phyloP scores from a whole-genome alignment of 371 early-diverging fungal genomes.

The Rhizomucor pusillus region DNA sequence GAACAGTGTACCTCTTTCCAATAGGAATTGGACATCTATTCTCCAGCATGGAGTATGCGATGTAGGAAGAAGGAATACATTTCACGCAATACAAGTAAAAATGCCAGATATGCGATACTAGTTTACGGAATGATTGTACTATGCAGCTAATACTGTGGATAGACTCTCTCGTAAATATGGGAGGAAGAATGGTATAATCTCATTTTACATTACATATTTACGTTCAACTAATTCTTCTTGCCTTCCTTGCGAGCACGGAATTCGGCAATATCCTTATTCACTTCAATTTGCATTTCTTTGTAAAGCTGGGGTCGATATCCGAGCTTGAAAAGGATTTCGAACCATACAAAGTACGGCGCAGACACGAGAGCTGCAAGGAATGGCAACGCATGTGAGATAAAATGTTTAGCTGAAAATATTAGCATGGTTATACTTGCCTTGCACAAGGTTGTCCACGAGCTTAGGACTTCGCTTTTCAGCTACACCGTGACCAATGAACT shows the following conservation, averaged over 20 bases:
- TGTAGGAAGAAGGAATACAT: too few relatives aligned
- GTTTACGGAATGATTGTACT: too few relatives aligned
- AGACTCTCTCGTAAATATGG: too few relatives aligned
- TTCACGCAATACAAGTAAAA: too few relatives aligned
- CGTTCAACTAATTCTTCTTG: too few relatives aligned
- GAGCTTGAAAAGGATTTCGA: slow-evolving; percentile 82
- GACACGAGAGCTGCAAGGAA: slow-evolving; percentile 71
- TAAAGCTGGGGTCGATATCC: slow-evolving; percentile 81
- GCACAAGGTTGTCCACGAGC: slow-evolving; percentile 79
- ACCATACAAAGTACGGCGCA: slow-evolving; percentile 93
- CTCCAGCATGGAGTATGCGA: too few relatives aligned
- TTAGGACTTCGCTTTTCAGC: slow-evolving; percentile 90
- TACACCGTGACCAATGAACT: slow-evolving; percentile 87
- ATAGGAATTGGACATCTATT: too few relatives aligned
- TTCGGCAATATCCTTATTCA: slow-evolving; percentile 63
- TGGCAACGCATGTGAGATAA: slow-evolving; percentile 1
- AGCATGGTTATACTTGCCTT: slow-evolving; percentile 48
- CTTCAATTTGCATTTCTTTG: slow-evolving; percentile 58
- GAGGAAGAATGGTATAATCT: too few relatives aligned
- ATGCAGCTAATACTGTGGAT: too few relatives aligned
- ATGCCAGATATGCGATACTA: too few relatives aligned
- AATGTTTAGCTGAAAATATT: background rate
- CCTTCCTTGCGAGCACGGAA: slow-evolving; percentile 38
- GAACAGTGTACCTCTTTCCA: too few relatives aligned
- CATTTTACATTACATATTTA: too few relatives aligned